Conservation (phyloP, 306 rosid genomes). For the Acacia confusa region DNA sequence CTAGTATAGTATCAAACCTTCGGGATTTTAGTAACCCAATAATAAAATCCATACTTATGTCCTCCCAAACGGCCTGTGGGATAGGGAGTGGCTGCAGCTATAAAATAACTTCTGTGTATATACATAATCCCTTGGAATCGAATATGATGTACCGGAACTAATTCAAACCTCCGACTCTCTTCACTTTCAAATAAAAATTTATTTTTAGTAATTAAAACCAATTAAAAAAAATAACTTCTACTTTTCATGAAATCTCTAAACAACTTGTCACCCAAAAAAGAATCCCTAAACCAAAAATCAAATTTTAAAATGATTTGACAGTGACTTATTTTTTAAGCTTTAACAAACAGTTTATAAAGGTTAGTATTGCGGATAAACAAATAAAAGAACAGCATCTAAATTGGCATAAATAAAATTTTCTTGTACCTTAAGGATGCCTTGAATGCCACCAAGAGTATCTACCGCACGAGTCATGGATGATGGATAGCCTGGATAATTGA, state of each 20-base stretch:
- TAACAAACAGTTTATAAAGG: neutral
- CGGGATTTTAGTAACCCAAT: too few species aligned
- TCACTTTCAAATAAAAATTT: too few species aligned
- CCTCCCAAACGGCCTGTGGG: too few species aligned
- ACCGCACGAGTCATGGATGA: conserved; percentile 56
- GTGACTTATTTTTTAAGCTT: neutral
- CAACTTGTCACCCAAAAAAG: neutral
- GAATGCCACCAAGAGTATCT: conserved; percentile 70
- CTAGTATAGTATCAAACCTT: too few species aligned
- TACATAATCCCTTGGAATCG: too few species aligned
- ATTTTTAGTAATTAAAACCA: neutral
- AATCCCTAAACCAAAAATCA: neutral
- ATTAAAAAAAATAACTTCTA: too few species aligned
- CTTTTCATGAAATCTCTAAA: neutral
- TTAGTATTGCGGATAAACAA: neutral
- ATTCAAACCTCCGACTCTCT: too few species aligned
- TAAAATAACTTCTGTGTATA: too few species aligned
- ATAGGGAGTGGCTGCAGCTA: too few species aligned
- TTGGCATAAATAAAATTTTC: neutral
- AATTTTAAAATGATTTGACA: neutral
- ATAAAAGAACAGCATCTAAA: neutral
- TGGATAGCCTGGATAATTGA: conserved; percentile 83
- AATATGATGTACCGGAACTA: too few species aligned
- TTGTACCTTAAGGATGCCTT: conserved; percentile 63
- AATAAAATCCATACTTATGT: too few species aligned